These are phyloP conservation scores for Apostasia shenzhenica DNA, from an alignment of 106 monocot species.

Conservation along the genomic window DNA sequence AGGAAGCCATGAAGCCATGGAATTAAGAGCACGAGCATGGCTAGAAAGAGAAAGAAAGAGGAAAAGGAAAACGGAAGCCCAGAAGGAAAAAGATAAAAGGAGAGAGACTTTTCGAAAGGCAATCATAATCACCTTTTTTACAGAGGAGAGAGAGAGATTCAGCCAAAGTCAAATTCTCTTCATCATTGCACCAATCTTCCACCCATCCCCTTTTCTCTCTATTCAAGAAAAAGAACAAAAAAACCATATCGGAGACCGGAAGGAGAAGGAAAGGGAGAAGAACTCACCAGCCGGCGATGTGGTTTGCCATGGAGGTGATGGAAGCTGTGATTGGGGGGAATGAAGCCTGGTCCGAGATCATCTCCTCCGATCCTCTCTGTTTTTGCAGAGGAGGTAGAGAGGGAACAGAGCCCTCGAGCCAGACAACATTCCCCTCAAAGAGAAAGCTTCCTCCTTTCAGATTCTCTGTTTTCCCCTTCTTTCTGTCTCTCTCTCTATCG, in stretches of 20 bases:
- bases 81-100: neutral
- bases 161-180: neutral
- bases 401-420: conserved; percentile 1
- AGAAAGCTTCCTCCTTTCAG: conserved; percentile 1
- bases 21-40: neutral
- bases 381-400: no score
- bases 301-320: neutral
- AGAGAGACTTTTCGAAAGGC: neutral
- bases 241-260: neutral
- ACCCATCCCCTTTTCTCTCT: neutral
- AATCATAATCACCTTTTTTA: neutral
- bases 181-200: neutral
- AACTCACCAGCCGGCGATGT: neutral
- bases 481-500: neutral
- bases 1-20: neutral
- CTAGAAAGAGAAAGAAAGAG: neutral
- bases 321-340: conserved; percentile 86
- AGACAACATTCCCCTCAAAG: conserved; percentile 8
- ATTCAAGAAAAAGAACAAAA: no score
- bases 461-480: neutral
- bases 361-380: neutral
- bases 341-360: conserved; percentile 88
- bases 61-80: neutral
- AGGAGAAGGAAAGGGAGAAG: neutral
- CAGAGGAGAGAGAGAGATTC: neutral